A percentile compares a stretch with the other conserved stretches of the same genome.
phyloP scores from a whole-genome alignment of 2,329 filamentous ascomycete species.

The Ophiocordyceps camponoti-leonardi region DNA sequence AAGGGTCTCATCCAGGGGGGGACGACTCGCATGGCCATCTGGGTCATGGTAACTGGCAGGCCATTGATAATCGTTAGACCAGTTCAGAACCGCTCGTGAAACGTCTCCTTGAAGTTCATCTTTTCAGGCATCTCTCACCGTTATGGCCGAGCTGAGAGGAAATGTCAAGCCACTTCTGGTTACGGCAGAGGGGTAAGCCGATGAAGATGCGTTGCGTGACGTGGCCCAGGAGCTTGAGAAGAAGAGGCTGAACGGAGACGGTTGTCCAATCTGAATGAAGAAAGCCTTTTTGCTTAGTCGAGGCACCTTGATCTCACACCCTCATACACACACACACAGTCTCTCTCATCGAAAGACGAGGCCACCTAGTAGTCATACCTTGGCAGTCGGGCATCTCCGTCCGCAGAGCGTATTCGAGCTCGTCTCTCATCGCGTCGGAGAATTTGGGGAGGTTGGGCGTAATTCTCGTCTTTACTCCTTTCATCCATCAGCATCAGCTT shows the following conservation, averaged over 20 bases:
- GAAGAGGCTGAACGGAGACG: slow-evolving; percentile 1
- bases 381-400: slow-evolving; percentile 2
- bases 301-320: too few species aligned
- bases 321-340: too few species aligned
- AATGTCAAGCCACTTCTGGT: slow-evolving; percentile 2
- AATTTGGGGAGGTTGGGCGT: slow-evolving; percentile 2
- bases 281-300: too few species aligned
- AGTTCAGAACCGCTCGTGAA: too few species aligned
- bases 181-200: slow-evolving; percentile 2
- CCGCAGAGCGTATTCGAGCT: slow-evolving; percentile 1
- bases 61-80: too few species aligned
- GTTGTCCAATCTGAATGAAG: slow-evolving; percentile 4
- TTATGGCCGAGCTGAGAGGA: slow-evolving; percentile 2
- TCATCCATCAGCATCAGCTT: too few species aligned
- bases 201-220: slow-evolving; percentile 3
- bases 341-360: too few species aligned
- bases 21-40: slow-evolving; percentile 3
- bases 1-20: slow-evolving; percentile 1
- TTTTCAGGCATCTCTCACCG: slow-evolving; percentile 1
- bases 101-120: too few species aligned
- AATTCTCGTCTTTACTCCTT: slow-evolving; percentile 3
- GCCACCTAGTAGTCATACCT: too few species aligned
- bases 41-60: slow-evolving; percentile 4
- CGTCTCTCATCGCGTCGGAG: slow-evolving; percentile 2
- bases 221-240: slow-evolving; percentile 1